Evolutionary conservation across 1,284 basidiomycete species (phyloP), one percentile per base, ranked within the genome.

Genomic region (Irpex sp.): DNA sequence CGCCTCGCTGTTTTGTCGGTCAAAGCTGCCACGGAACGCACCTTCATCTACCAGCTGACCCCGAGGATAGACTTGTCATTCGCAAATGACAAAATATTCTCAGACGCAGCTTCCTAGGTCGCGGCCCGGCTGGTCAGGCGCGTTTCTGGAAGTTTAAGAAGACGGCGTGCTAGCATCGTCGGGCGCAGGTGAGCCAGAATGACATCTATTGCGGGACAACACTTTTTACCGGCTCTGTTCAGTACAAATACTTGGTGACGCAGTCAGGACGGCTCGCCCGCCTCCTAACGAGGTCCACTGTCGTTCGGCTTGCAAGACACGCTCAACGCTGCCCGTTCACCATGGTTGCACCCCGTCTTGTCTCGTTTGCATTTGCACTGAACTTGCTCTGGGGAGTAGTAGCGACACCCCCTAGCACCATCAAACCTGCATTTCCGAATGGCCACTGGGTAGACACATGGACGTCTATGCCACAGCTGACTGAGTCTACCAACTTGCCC

Each of bases 391-490:
- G 8, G 8, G 17, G 13, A 19, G 17, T 19, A 17, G 13, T 26
- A 21, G 49, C 49, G 8, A 9, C 21, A 3, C 49, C 49, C 17
- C 17, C 49, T 2, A 26, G 49, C 49, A 19, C 11, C 2, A 51
- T 51, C n/a, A 19, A 26, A 26, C 49, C 49, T 19, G n/a, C 49
- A 2, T 51, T 51, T 17, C 59, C 64, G n/a, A 62, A 57, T 9
- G 71, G 70, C 66, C 76, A 76, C 63, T 81, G 79, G 79, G 72
- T 80, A 15, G 73, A 77, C 61, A 76, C 77, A 1, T 81, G 79
- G 79, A 72, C 74, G n/a, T 63, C 77, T 11, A 82, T 81, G 81
- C 81, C 81, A 2, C 81, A 82, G 67, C 70, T 82, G 37, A 80
- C 79, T 1, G 80, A 81, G 69, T 63, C 72, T 0, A 67, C 70